These are phyloP conservation scores for Zygotorulaspora sp. DNA, from an alignment of 805 yeast genomes.

Conservation along the genomic window DNA sequence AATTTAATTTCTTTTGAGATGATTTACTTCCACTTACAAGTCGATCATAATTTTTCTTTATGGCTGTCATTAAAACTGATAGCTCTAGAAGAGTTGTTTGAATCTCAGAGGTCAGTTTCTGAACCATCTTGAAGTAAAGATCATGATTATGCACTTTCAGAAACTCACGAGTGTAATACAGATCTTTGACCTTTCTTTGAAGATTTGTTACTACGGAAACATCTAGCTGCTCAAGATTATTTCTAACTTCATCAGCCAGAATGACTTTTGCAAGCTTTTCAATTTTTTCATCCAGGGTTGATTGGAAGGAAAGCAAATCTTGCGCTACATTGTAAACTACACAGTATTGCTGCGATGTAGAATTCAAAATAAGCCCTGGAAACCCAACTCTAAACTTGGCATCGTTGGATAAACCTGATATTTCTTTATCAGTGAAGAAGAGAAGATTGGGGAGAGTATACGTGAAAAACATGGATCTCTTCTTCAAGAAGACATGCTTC, in stretches of 20 bases:
- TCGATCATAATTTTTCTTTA: constrained; percentile 35
- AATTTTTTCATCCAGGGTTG: constrained; percentile 39
- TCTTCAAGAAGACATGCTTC: constrained; percentile 45
- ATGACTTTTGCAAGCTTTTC: constrained; percentile 48
- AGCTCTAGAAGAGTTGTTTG: constrained; percentile 38
- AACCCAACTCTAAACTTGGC: constrained; percentile 34
- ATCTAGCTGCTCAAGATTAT: constrained; percentile 31
- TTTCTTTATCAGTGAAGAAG: constrained; percentile 37
- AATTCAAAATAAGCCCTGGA: constrained; percentile 48
- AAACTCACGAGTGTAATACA: constrained; percentile 38
- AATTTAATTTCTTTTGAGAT: constrained; percentile 37
- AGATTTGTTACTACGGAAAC: constrained; percentile 47
- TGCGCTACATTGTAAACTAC: constrained; percentile 47
- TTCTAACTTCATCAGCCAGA: constrained; percentile 50
- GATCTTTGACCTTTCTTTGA: constrained; percentile 43
- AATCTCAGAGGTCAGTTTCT: constrained; percentile 37
- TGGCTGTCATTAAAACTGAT: constrained; percentile 42
- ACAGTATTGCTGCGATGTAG: constrained; percentile 54
- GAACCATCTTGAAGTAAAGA: constrained; percentile 36
- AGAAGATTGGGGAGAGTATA: constrained; percentile 50
- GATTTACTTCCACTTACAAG: constrained; percentile 22
- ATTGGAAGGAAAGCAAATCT: constrained; percentile 39
- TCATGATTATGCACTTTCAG: constrained; percentile 37
- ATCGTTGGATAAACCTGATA: constrained; percentile 24
- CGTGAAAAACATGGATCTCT: constrained; percentile 49